Base-by-base conservation (phyloP, 129 eudicot species). In the Artemisia tridentata region DNA sequence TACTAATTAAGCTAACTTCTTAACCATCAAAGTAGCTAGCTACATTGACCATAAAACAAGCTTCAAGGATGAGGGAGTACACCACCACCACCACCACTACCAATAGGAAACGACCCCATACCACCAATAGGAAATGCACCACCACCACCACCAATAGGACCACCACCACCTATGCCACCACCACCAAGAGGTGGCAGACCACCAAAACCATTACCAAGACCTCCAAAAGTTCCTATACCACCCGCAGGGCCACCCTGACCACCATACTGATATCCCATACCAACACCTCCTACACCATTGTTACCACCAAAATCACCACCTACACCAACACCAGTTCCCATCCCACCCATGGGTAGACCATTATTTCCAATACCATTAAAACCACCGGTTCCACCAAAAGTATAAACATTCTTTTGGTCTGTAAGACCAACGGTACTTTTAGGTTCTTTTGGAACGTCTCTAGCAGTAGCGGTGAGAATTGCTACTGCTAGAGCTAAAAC, bases 211-310 rank as follows among this genome's bases (percentile, higher is more conserved):
- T 66, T 72, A 38, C 77, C 79, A 46, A 78, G 78, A 41, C 84
- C 87, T 17, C 79, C 79, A 53, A 75, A 53, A 34, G 73, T 62
- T 38, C 87, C 87, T 1, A 80, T 17, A 9, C 84, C 75, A 20
- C 84, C 84, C 3, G 76, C 84, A 17, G 84, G 75, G 48, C 76
- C 76, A 47, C 84, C 87, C 0, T 70, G 75, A 5, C 87, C 87
- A 59, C 87, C 87, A 50, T 51, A 70, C 11, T 81, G 81, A 27
- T 50, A 66, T 5, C 78, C 84, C 27, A 63, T 69, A 60, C 87
- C 87, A 0, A 83, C 71, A 50, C 78, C 84, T 59, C 84, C 87
- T 3, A 75, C 18, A 11, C 84, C 81, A 21, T 60, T 48, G 11
- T 71, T 80, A 20, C 84, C 87, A 13, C 80, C 80, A 45, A 79